These are phyloP conservation scores for Podospora anserina DNA, from an alignment of 495 filamentous ascomycete genomes.

Conservation along the genomic window DNA sequence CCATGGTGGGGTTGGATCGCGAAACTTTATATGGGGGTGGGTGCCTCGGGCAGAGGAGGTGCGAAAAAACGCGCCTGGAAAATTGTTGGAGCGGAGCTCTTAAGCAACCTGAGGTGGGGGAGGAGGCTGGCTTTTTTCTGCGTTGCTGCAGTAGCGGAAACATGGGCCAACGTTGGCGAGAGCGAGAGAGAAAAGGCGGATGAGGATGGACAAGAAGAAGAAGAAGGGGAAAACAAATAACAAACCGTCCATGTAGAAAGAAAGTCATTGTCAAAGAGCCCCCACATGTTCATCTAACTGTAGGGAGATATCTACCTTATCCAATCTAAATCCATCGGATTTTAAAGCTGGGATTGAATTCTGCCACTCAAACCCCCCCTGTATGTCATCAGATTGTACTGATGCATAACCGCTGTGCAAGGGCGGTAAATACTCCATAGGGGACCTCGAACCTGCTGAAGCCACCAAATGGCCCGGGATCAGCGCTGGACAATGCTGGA, in stretches of 20 bases:
- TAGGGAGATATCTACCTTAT: too few species aligned
- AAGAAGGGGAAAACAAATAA: too few species aligned
- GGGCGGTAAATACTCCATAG: slow-evolving; percentile 12
- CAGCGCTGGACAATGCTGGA: neutral
- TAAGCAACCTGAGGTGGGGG: slow-evolving; percentile 2
- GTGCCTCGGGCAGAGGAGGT: neutral
- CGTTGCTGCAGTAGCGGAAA: slow-evolving; percentile 8
- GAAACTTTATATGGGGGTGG: neutral
- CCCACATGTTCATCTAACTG: neutral
- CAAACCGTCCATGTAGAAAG: too few species aligned
- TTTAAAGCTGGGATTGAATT: neutral
- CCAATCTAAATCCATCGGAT: too few species aligned
- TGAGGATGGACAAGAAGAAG: too few species aligned
- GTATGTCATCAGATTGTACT: slow-evolving; percentile 10
- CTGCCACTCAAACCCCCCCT: neutral
- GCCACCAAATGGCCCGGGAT: slow-evolving; percentile 20
- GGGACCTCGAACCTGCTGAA: slow-evolving; percentile 11
- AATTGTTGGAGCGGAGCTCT: slow-evolving; percentile 1
- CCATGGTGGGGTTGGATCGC: slow-evolving; percentile 5
- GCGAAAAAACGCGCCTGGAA: slow-evolving; percentile 14
- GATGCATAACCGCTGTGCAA: slow-evolving; percentile 11
- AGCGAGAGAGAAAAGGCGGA: too few species aligned
- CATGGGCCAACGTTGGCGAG: too few species aligned
- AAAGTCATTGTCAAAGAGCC: neutral
- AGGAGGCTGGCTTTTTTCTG: slow-evolving; percentile 5